Conservation (phyloP, 2,329 filamentous ascomycete species). For the Epichloe sp. region DNA sequence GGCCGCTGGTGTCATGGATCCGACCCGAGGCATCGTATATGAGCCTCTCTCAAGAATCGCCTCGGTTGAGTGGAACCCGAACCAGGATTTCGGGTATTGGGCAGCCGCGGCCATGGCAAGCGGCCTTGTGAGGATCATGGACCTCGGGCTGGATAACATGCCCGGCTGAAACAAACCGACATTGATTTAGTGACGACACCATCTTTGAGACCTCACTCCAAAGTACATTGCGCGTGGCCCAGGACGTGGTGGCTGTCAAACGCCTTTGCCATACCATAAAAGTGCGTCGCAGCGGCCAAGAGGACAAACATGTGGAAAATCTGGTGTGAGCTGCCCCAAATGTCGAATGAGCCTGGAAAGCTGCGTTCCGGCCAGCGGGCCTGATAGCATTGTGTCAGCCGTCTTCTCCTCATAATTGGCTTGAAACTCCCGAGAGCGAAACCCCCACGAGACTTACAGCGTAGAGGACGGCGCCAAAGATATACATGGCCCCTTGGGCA, state of each 20-base stretch:
- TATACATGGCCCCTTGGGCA: constrained; percentile 70
- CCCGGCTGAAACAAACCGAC: constrained; percentile 1
- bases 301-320: constrained; percentile 89
- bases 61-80: constrained; percentile 55
- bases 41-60: constrained; percentile 52
- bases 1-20: constrained; percentile 18
- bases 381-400: constrained; percentile 22
- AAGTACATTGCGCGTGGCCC: constrained; percentile 36
- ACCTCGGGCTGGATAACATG: constrained; percentile 39
- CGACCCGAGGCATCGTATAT: constrained; percentile 37
- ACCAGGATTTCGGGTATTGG: constrained; percentile 52
- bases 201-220: constrained; percentile 4
- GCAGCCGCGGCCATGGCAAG: constrained; percentile 53
- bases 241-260: constrained; percentile 73
- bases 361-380: constrained; percentile 71
- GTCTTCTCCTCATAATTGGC: neutral
- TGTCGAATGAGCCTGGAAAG: constrained; percentile 69
- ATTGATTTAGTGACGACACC: neutral
- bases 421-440: neutral
- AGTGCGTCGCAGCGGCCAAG: constrained; percentile 66
- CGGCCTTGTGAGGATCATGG: constrained; percentile 52
- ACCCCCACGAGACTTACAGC: constrained; percentile 41
- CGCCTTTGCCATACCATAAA: constrained; percentile 68
- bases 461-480: constrained; percentile 74
- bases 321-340: constrained; percentile 89